Percentiles rank a stretch among this genome's conserved stretches.
Conservation (phyloP, 805 yeast species). For the Zygosaccharomyces gambellarensis region DNA sequence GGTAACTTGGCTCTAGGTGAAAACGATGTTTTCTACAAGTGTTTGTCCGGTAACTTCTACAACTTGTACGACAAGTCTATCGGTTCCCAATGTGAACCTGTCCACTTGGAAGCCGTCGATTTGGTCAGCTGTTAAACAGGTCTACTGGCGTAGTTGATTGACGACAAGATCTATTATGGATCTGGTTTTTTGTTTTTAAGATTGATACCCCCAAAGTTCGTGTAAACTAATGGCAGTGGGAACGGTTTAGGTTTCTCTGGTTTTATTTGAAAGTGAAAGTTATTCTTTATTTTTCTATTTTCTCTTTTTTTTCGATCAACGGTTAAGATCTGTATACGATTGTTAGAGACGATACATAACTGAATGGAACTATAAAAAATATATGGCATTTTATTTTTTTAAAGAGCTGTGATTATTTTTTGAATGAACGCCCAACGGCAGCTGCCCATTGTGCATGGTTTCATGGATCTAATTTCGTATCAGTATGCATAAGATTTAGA, state of each 20-base stretch:
- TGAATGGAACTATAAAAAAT: conserved; percentile 3
- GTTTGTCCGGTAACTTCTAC: conserved; percentile 72
- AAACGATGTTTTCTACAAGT: conserved; percentile 57
- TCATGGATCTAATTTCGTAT: no score
- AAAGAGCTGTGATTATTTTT: no score
- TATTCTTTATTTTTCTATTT: background rate
- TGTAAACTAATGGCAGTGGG: background rate
- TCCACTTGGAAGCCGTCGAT: conserved; percentile 55
- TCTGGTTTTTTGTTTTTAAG: conserved; percentile 3
- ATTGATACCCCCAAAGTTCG: conserved; percentile 1
- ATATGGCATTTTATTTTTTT: background rate
- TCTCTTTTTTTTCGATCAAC: background rate
- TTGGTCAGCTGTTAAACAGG: conserved; percentile 49
- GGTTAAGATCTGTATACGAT: conserved; percentile 1
- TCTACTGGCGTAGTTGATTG: background rate
- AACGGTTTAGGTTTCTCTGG: background rate
- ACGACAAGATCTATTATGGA: background rate
- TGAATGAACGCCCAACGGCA: no score
- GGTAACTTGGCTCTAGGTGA: conserved; percentile 58
- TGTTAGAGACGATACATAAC: conserved; percentile 6
- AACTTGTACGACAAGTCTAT: conserved; percentile 65
- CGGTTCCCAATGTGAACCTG: conserved; percentile 59
- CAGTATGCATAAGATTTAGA: no score
- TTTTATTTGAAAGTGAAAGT: conserved; percentile 1
- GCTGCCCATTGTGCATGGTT: no score